Conservation (phyloP, 2,329 filamentous ascomycete genomes). For the Colletotrichum sp. region DNA sequence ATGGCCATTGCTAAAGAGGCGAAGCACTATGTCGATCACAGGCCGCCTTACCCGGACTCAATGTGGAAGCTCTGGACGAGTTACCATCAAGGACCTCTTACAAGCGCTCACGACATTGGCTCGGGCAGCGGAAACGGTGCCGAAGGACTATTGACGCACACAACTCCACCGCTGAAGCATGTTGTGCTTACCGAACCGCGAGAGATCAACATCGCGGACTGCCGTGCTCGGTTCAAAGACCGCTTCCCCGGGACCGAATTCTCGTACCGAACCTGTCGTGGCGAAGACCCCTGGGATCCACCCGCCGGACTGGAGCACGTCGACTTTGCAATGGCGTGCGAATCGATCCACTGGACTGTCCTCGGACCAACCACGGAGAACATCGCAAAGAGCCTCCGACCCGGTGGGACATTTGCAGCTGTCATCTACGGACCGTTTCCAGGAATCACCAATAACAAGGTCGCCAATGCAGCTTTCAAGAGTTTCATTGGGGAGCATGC, state of each 20-base stretch:
- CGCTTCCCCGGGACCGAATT: not conserved
- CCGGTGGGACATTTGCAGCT: not conserved
- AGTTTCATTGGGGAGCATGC: not conserved
- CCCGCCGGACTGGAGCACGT: not conserved
- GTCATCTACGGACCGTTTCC: conserved; percentile 10
- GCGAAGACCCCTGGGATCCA: not conserved
- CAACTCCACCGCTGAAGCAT: not conserved
- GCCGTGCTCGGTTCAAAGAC: not conserved
- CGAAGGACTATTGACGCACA: not conserved
- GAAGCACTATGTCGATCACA: conserved; percentile 7
- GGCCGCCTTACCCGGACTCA: conserved; percentile 4
- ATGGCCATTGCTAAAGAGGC: not conserved
- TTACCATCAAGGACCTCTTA: not conserved
- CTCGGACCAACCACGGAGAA: not conserved
- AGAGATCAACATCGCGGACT: not conserved
- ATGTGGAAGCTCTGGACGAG: conserved; percentile 6
- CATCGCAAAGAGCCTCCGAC: not conserved
- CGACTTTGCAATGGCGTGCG: conserved; percentile 6
- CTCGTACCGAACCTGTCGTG: not conserved
- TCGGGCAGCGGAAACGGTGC: not conserved
- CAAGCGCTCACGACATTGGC: not conserved
- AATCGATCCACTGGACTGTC: conserved; percentile 7
- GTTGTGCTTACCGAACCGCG: conserved; percentile 7
- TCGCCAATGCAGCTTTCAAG: not conserved
- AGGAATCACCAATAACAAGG: not conserved